A percentile compares a stretch with the other conserved stretches of the same genome.
These are phyloP conservation scores for Vaccinium corymbosum DNA, from an alignment of 148 eudicot species.

Conservation along the genomic window DNA sequence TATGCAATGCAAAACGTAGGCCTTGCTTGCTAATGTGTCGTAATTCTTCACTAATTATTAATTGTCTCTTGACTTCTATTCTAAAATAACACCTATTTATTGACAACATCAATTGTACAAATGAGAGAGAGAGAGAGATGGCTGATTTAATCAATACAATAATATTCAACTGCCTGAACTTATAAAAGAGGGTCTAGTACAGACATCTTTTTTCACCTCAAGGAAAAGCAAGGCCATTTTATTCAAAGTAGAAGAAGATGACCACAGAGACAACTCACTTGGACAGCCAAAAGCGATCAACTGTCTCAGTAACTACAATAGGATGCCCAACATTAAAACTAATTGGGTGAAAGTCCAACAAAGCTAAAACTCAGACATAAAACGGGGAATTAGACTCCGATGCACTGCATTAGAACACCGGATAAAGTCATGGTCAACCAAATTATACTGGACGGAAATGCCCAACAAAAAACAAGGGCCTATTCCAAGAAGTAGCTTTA, in stretches of 20 bases:
- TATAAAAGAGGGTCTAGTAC: background rate
- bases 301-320: background rate
- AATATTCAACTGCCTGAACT: background rate
- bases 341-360: slow-evolving; percentile 14
- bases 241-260: background rate
- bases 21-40: background rate
- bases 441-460: slow-evolving; percentile 16
- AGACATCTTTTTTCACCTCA: background rate
- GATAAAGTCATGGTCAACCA: background rate
- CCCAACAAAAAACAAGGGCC: slow-evolving; percentile 31
- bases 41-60: background rate
- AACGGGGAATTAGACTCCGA: background rate
- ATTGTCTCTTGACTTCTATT: background rate
- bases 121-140: background rate
- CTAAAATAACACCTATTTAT: background rate
- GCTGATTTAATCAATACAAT: background rate
- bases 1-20: background rate
- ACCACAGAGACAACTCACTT: too few relatives aligned
- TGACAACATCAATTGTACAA: background rate
- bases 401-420: background rate
- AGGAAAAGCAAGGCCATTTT: background rate
- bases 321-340: slow-evolving; percentile 3
- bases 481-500: slow-evolving; percentile 7
- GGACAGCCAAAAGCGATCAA: background rate
- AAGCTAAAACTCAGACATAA: background rate